Conservation (phyloP, 2,329 filamentous ascomycete species). For the Ascochyta viciae-villosae region DNA sequence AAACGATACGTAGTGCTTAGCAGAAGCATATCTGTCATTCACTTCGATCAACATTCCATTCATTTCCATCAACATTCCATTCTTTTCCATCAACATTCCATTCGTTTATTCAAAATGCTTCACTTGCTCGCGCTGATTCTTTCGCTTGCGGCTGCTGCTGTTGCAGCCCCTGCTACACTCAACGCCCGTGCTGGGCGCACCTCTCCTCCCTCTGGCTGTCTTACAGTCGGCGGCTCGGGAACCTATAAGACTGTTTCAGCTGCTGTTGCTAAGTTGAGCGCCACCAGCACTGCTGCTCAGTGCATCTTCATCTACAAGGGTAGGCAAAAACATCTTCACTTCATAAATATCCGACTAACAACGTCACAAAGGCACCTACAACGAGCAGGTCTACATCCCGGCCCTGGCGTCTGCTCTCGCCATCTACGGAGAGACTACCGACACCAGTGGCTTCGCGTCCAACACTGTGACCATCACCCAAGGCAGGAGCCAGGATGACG, state of each 20-base stretch:
- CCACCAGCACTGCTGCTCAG: conserved; percentile 57
- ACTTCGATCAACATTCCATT: neutral
- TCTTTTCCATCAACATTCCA: neutral
- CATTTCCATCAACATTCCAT: neutral
- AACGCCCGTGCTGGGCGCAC: conserved; percentile 47
- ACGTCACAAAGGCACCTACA: conserved; percentile 57
- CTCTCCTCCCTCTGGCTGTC: conserved; percentile 58
- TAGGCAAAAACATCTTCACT: neutral
- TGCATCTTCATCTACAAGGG: conserved; percentile 68
- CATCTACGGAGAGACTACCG: conserved; percentile 67
- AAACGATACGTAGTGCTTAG: neutral
- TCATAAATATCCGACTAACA: neutral
- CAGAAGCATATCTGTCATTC: neutral
- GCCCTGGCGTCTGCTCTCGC: conserved; percentile 58
- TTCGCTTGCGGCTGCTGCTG: conserved; percentile 27
- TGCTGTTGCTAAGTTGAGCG: conserved; percentile 66
- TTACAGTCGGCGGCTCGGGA: conserved; percentile 55
- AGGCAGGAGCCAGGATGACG: conserved; percentile 55
- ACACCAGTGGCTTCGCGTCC: conserved; percentile 54
- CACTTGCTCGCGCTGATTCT: conserved; percentile 26
- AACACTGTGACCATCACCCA: conserved; percentile 67
- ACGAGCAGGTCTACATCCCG: conserved; percentile 65
- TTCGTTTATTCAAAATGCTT: conserved; percentile 23
- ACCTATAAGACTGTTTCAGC: conserved; percentile 61
- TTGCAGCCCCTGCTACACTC: conserved; percentile 31